phyloP scores from a whole-genome alignment of 805 yeast genomes.

The Yarrowia sp. region DNA sequence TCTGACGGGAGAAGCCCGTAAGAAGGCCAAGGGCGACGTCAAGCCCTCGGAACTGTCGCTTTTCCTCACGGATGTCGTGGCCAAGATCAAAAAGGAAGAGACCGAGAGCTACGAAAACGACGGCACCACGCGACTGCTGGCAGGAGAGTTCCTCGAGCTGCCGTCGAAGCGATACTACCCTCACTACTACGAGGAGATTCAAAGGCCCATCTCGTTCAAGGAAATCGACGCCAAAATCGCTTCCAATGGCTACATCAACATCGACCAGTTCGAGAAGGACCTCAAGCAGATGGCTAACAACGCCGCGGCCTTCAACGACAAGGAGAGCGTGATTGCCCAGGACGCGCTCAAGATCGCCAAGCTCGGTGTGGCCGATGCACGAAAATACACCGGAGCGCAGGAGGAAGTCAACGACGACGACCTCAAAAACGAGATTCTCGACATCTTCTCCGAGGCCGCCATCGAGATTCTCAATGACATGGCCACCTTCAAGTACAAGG shows the following conservation, averaged over 20 bases:
- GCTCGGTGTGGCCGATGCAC: constrained; percentile 53
- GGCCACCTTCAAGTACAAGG: constrained; percentile 32
- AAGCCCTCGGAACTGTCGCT: constrained; percentile 2
- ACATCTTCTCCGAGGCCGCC: constrained; percentile 32
- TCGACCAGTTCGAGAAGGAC: constrained; percentile 53
- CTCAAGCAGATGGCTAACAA: constrained; percentile 66
- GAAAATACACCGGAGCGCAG: constrained; percentile 37
- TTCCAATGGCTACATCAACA: constrained; percentile 39
- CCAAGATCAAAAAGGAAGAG: constrained; percentile 1
- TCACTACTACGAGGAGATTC: constrained; percentile 68
- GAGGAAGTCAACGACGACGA: constrained; percentile 27
- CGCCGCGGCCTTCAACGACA: constrained; percentile 71
- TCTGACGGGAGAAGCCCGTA: background rate
- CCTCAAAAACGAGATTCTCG: constrained; percentile 18
- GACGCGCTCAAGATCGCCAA: constrained; percentile 59
- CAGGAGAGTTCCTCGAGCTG: constrained; percentile 60
- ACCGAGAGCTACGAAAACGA: constrained; percentile 16
- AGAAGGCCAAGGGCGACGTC: constrained; percentile 5
- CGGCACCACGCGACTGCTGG: constrained; percentile 34
- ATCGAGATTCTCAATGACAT: constrained; percentile 31
- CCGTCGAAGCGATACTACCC: constrained; percentile 77
- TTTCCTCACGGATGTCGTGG: background rate
- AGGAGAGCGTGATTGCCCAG: constrained; percentile 59
- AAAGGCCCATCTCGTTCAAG: constrained; percentile 63
- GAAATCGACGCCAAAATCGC: constrained; percentile 57